Base-by-base conservation (phyloP, 1,284 basidiomycete species). In the Puccinia novopanici region DNA sequence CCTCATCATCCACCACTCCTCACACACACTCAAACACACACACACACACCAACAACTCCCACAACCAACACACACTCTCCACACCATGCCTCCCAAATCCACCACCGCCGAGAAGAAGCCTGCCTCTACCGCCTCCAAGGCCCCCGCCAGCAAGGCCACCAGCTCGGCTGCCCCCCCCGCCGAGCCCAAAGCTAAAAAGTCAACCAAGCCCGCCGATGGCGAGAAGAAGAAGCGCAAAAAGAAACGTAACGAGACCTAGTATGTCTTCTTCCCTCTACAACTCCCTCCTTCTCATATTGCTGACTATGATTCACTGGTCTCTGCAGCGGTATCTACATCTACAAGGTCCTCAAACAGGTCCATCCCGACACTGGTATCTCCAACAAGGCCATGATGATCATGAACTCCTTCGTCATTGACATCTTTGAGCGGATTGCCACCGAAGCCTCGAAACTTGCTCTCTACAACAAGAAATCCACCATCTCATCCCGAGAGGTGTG, bases 351-450 rank as follows among this genome's bases (percentile, higher is more conserved):
- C 82, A 94, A 91, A 87, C 92, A 94, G 86, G 94, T 97, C 82
- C 94, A 97, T 89, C 95, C 94, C 80, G 95, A 97, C 86, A 96
- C 93, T 83, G 95, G 95, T 90, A 95, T 96, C 87, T 92, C 92
- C 82, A 96, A 95, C 91, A 97, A 95, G 89, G 94, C 94, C 59
- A 97, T 97, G 94, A 90, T 91, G 81, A 93, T 97, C 85, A 88
- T 97, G 68, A 96, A 96, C 90, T 93, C 92, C 80, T 85, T 85
- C 81, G 83, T 84, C 72, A 82, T 83, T 76, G 84, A 85, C 85
- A 93, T 96, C 87, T 96, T 95, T 83, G 94, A 96, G 88, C 91
- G 93, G 73, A 94, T 96, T 84, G 94, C 94, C 19, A 90, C 90
- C 57, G 94, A 97, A 86, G 93, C 93, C 19, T 92, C 92, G 83